Evolutionary conservation across 345 rosid species (phyloP), one percentile per base, ranked within the genome.

Genomic region (Salix dunnii): DNA sequence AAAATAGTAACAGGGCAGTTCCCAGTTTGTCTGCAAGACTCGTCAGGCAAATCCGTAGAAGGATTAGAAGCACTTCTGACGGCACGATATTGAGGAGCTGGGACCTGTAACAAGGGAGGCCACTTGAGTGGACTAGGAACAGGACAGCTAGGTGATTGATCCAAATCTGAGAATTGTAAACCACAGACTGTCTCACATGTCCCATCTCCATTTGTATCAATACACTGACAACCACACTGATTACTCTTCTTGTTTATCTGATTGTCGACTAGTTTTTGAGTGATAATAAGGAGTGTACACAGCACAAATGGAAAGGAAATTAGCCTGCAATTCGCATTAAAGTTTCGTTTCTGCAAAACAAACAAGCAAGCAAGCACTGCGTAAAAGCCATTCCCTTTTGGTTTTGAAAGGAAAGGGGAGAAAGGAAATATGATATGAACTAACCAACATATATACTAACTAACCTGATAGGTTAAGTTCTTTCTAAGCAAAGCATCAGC

Each of bases 391-490:
- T 10, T n/a, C 28, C 25, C 12, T 23, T n/a, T 23, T 9, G 62
- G 11, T 58, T 9, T 58, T 9, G 61, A 55, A 21, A 51, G n/a
- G n/a, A 51, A 48, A 18, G 40, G 78, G 66, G 53, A 38, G 80
- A 21, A 21, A 64, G 10, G 12, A 67, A 7, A 43, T 38, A 11
- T 38, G 40, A 55, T 10, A n/a, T 61, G 33, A 8, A 40, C 13
- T 0, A 40, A 40, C 12, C 0, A 10, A 40, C 3, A 35, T 28
- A n/a, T 21, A 40, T 40, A 40, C 0, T 2, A 40, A 30, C 12
- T 12, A 42, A 95, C 99, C 97, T 93, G 99, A 78, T 77, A 90
- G 69, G 90, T 87, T 86, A 91, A 79, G 86, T 93, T 95, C 90
- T 95, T 95, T 21, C 94, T 79, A 71, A 93, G 88, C 73, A 95